These are phyloP conservation scores for Trichoderma endophyticum DNA, from an alignment of 2,329 filamentous ascomycete species.

Conservation along the genomic window DNA sequence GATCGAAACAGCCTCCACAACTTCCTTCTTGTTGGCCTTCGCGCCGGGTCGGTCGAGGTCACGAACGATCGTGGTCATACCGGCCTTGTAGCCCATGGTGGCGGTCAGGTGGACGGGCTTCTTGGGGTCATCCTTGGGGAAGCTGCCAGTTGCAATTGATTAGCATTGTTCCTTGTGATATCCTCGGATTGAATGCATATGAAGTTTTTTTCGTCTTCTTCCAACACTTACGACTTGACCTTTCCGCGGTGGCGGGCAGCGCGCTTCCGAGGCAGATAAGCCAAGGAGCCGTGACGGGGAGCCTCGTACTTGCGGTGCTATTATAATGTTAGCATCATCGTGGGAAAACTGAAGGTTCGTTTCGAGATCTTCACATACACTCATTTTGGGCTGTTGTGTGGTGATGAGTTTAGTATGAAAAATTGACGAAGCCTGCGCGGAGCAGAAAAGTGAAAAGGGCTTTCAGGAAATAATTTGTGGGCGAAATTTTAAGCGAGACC, in stretches of 20 bases:
- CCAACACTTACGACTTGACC: conserved; percentile 82
- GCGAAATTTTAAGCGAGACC: conserved; percentile 40
- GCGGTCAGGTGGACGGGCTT: conserved; percentile 99
- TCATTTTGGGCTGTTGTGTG: conserved; percentile 40
- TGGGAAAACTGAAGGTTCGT: not conserved
- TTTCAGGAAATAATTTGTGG: conserved; percentile 33
- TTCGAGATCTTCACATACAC: conserved; percentile 33
- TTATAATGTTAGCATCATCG: conserved; percentile 24
- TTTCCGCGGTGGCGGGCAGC: conserved; percentile 92
- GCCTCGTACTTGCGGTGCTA: conserved; percentile 67
- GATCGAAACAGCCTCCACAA: conserved; percentile 83
- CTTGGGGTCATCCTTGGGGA: conserved; percentile 99
- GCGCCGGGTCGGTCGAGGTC: conserved; percentile 98
- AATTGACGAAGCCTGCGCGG: conserved; percentile 35
- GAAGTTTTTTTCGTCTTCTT: not conserved
- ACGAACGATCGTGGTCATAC: conserved; percentile 99
- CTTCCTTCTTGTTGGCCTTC: conserved; percentile 99
- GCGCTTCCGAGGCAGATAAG: conserved; percentile 86
- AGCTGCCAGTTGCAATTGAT: conserved; percentile 54
- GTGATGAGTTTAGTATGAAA: conserved; percentile 37
- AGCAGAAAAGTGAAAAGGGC: conserved; percentile 29
- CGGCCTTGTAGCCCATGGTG: conserved; percentile 99
- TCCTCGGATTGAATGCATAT: not conserved
- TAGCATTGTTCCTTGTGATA: conserved; percentile 23
- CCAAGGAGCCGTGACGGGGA: conserved; percentile 91